phyloP scores from a whole-genome alignment of 352 stramenopile species.

The Globisporangium lucens region DNA sequence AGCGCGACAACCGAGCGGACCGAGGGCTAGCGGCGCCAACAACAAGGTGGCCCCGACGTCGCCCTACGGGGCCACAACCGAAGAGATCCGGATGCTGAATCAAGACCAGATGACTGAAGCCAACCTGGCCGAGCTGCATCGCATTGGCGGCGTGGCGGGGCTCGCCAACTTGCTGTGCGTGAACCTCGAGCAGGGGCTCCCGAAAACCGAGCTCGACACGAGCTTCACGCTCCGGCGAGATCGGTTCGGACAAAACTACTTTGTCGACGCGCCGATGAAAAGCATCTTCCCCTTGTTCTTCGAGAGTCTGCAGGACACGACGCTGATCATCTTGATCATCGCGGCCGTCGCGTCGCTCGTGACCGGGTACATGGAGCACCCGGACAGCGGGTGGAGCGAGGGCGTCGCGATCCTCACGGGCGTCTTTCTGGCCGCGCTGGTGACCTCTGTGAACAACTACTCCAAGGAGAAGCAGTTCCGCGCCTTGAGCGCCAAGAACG shows the following conservation, averaged over 20 bases:
- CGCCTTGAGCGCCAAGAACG: conserved; percentile 82
- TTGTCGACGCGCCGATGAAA: conserved; percentile 80
- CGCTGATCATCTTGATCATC: conserved; percentile 87
- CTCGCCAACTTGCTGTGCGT: conserved; percentile 69
- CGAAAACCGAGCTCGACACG: conserved; percentile 55
- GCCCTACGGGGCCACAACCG: conserved; percentile 66
- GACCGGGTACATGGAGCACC: conserved; percentile 76
- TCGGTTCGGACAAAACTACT: conserved; percentile 61
- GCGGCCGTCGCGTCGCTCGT: conserved; percentile 84
- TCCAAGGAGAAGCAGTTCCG: conserved; percentile 92
- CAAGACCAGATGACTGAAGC: conserved; percentile 80
- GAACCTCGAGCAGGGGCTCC: conserved; percentile 60
- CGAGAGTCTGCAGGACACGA: conserved; percentile 89
- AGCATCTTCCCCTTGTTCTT: conserved; percentile 77
- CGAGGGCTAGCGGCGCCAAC: conserved; percentile 23
- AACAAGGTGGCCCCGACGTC: conserved; percentile 73
- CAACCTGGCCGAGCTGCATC: conserved; percentile 56
- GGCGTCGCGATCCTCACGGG: conserved; percentile 92
- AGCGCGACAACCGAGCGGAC: conserved; percentile 20
- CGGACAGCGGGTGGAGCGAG: conserved; percentile 91
- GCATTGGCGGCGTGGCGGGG: conserved; percentile 50
- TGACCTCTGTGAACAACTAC: conserved; percentile 97
- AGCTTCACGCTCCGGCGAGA: conserved; percentile 50
- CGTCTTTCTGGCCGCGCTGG: conserved; percentile 92
- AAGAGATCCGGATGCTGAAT: conserved; percentile 67